Conservation (phyloP, 805 yeast genomes). For the Pichia nakasei region DNA sequence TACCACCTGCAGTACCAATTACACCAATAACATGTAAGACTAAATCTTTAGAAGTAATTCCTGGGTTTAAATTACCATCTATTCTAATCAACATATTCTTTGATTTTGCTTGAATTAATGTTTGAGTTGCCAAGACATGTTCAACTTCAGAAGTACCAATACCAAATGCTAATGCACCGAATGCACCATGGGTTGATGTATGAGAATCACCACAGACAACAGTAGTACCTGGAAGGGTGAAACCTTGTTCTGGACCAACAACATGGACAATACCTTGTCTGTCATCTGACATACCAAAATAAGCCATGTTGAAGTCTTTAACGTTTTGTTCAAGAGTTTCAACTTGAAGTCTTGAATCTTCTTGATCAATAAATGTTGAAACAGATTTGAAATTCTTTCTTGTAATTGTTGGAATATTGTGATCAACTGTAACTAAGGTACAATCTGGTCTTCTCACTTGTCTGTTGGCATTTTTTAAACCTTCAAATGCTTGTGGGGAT, state of each 20-base stretch:
- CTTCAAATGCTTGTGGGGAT: slow-evolving; percentile 98
- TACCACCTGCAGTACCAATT: slow-evolving; percentile 99
- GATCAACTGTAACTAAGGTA: slow-evolving; percentile 92
- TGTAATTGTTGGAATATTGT: slow-evolving; percentile 93
- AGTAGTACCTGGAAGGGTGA: slow-evolving; percentile 96
- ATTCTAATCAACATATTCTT: slow-evolving; percentile 90
- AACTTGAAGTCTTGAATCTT: slow-evolving; percentile 88
- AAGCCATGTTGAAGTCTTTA: slow-evolving; percentile 79
- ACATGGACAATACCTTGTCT: slow-evolving; percentile 98
- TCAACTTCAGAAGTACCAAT: slow-evolving; percentile 99
- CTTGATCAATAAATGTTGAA: slow-evolving; percentile 76
- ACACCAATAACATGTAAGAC: slow-evolving; percentile 90
- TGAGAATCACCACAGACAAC: slow-evolving; percentile 99
- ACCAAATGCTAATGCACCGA: slow-evolving; percentile 96
- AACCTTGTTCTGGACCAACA: slow-evolving; percentile 98
- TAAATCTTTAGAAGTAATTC: slow-evolving; percentile 93
- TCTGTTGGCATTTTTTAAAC: slow-evolving; percentile 81
- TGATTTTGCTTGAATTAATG: slow-evolving; percentile 87
- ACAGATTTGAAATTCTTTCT: slow-evolving; percentile 67
- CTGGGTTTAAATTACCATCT: slow-evolving; percentile 75
- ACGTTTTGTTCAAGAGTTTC: slow-evolving; percentile 90
- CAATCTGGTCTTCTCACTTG: slow-evolving; percentile 85
- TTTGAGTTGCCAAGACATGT: slow-evolving; percentile 97
- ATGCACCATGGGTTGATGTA: slow-evolving; percentile 98
- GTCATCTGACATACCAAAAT: slow-evolving; percentile 87